phyloP scores from a whole-genome alignment of 2,329 filamentous ascomycete species.

The Aspergillus sp. region DNA sequence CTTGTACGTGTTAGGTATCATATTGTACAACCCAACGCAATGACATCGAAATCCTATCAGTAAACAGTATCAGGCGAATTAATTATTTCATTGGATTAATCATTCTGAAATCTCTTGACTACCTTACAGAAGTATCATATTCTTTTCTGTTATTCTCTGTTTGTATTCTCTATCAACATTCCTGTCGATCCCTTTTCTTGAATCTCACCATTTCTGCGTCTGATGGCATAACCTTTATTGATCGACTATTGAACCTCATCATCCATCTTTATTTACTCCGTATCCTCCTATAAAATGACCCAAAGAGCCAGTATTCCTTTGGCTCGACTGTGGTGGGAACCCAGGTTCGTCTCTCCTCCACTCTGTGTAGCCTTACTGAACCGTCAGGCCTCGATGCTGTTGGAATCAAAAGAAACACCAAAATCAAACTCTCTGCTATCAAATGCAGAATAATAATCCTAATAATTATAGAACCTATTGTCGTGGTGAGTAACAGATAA shows the following conservation, averaged over 20 bases:
- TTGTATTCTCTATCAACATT: not conserved
- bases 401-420: conserved; percentile 11
- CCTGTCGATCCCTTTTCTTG: not conserved
- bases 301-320: conserved; percentile 16
- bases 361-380: not conserved
- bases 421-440: no score
- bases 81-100: no score
- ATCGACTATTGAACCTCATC: not conserved
- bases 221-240: not conserved
- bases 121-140: no score
- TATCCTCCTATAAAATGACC: no score
- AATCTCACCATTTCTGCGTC: not conserved
- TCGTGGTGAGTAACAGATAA: conserved; percentile 18
- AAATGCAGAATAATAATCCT: no score
- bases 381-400: conserved; percentile 10
- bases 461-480: conserved; percentile 7
- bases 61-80: no score
- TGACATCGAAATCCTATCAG: no score
- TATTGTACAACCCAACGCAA: no score
- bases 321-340: conserved; percentile 27
- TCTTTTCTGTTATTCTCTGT: not conserved
- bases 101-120: no score
- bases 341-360: conserved; percentile 19
- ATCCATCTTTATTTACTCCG: not conserved
- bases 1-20: no score